Base-by-base conservation (phyloP, 2,329 filamentous ascomycete species). In the Verticillium zaregamsianum region DNA sequence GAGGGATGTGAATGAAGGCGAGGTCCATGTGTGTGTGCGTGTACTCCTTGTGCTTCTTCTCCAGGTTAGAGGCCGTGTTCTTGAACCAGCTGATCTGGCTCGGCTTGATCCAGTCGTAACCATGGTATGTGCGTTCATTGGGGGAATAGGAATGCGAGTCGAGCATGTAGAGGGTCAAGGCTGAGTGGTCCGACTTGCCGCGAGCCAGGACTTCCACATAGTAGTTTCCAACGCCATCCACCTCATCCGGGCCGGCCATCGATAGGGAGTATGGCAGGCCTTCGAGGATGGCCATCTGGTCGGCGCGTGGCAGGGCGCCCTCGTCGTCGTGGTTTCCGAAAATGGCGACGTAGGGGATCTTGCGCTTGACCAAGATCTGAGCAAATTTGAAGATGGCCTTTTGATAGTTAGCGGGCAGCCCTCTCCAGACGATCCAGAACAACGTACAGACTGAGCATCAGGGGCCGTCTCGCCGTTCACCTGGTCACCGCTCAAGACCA, bases 281-380 rank as follows among this genome's bases (percentile, higher is more conserved):
- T 73, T 97, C 88, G 68, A 97, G 87, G 15, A 99, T 82, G 3
- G 87, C 82, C 93, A 99, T 98, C 70, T 95, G 89, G 2, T 86
- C 85, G 5, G 84, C 80, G 61, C 95, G 90, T 17, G 88, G 86
- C 66, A 97, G 83, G 55, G 91, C 87, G 37, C 89, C 89, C 79
- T 98, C 94, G 70, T 98, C 94, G 71, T 99, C 95, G 74, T 99
- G 95, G 73, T 99, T 99, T 61, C 95, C 95, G 71, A 98, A 97
- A 63, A 99, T 98, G 64, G 90, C 89, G 17, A 93, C 91, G 70
- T 96, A 98, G 0, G 95, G 95, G 40, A 98, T 92, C 69, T 92
- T 92, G 73, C 91, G 91, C 73, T 92, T 87, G 65, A 92, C 90
- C 58, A 99, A 86, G 14, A 96, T 82, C 57, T 91, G 88, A 6